A percentile compares a stretch with the other conserved stretches of the same genome.
Conservation (phyloP, 306 rosid genomes). For the Inga laurina region DNA sequence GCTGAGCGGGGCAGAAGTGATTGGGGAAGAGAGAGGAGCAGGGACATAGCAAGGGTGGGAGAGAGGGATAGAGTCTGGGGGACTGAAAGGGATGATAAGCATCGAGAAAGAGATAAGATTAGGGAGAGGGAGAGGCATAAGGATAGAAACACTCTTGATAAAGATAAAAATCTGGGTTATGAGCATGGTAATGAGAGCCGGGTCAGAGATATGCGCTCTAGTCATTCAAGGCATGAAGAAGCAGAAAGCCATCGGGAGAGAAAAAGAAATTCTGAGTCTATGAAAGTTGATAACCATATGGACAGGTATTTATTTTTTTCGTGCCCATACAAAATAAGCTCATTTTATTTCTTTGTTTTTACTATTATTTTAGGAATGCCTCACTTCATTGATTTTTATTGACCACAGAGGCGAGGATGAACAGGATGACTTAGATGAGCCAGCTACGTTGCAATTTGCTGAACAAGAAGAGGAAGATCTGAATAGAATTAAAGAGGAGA, state of each 20-base stretch:
- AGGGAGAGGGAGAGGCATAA: constrained; percentile 52
- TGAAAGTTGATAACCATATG: constrained; percentile 33
- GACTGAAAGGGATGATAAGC: constrained; percentile 53
- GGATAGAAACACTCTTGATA: constrained; percentile 40
- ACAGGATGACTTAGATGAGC: constrained; percentile 74
- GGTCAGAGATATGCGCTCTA: constrained; percentile 50
- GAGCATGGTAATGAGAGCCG: constrained; percentile 47
- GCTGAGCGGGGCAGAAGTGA: constrained; percentile 54
- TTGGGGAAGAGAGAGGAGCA: constrained; percentile 47
- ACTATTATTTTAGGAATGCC: neutral
- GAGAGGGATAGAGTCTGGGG: constrained; percentile 58
- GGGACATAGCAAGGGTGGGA: constrained; percentile 48
- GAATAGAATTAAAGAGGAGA: constrained; percentile 91
- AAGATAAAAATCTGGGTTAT: constrained; percentile 50
- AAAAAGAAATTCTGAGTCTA: constrained; percentile 37
- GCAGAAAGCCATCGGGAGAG: constrained; percentile 44
- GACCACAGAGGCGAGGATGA: constrained; percentile 61
- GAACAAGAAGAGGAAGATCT: constrained; percentile 96
- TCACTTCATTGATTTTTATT: constrained; percentile 17
- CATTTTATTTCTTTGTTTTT: neutral
- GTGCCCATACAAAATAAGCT: neutral
- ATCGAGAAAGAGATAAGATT: constrained; percentile 41
- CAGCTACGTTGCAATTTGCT: constrained; percentile 46
- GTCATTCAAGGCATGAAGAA: constrained; percentile 57
- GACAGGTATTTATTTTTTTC: constrained; percentile 47